Evolutionary conservation across 768 basidiomycete species (phyloP), one percentile per base, ranked within the genome.

Genomic region (Phylloporus sp.): DNA sequence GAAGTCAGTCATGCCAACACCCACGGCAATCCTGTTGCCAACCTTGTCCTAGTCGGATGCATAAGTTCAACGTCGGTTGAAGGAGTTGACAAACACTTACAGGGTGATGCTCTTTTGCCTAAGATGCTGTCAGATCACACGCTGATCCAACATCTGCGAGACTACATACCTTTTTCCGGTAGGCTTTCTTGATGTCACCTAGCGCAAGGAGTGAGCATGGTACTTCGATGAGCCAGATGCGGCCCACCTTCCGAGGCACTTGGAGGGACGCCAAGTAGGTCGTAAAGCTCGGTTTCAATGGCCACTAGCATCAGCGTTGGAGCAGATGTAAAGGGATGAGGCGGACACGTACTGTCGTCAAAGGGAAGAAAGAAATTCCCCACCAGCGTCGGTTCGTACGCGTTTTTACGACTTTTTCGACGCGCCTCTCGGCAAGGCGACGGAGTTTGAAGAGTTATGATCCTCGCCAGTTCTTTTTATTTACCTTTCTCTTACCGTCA

Each of bases 171-270:
- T 94, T 95, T 74, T 82, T 88, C 67, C 88, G 86, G 67, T 97
- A 97, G 15, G 94, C 94, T 65, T 89, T 91, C 72, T 94, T 95
- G 61, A 97, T 91, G 56, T 97, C 91, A 58, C 77, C 90, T 87
- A 57, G 32, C 44, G 16, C 50, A 47, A 40, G 38, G 41, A 27
- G 39, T 61, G 43, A 63, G 59, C 28, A 39, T 7, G 41, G 44
- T 11, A 13, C 27, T 7, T 46, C n/a, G 39, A 46, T 9, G n/a
- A 50, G 9, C 29, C 24, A n/a, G 18, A 38, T 29, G 22, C 45
- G 40, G 52, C 72, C 43, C 65, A 90, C 91, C 85, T 76, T 87
- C 85, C 28, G 76, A 80, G 35, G 91, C 92, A 51, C 73, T 72
- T 20, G 84, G 74, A 41, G 80, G 63, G 24, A 95, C 81, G 24